Evolutionary conservation across 805 yeast genomes (phyloP).

Genomic region (Helenozyma baotianmanensis): DNA sequence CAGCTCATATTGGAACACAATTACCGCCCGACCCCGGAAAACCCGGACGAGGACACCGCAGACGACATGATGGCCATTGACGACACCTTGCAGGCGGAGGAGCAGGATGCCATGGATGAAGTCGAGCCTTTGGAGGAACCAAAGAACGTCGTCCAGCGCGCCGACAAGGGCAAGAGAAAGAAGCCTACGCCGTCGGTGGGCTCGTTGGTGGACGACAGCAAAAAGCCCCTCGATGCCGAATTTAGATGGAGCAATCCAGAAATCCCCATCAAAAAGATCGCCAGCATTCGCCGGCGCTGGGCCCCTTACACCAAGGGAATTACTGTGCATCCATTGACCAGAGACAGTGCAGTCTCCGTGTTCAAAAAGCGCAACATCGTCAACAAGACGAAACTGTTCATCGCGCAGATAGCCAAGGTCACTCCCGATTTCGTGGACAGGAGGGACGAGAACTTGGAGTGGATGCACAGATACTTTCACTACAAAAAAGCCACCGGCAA

Average conservation of each 20-base stretch:
- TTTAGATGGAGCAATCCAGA: slow-evolving; percentile 9
- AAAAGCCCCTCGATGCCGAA: slow-evolving; percentile 4
- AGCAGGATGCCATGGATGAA: slow-evolving; percentile 17
- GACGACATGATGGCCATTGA: slow-evolving; percentile 9
- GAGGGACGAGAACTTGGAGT: slow-evolving; percentile 22
- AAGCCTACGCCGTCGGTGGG: slow-evolving; percentile 15
- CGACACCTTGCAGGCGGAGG: slow-evolving; percentile 7
- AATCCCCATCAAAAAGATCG: slow-evolving; percentile 24
- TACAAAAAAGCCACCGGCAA: slow-evolving; percentile 32
- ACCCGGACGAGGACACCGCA: slow-evolving; percentile 4
- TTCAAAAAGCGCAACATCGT: slow-evolving; percentile 17
- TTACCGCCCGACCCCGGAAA: slow-evolving; percentile 1
- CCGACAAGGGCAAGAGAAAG: slow-evolving; percentile 10
- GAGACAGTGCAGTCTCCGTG: slow-evolving; percentile 18
- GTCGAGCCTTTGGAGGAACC: slow-evolving; percentile 6
- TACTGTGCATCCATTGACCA: slow-evolving; percentile 8
- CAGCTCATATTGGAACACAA: slow-evolving; percentile 3
- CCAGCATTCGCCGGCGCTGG: slow-evolving; percentile 2
- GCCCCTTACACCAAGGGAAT: slow-evolving; percentile 2
- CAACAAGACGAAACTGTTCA: slow-evolving; percentile 21
- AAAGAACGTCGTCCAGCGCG: slow-evolving; percentile 1
- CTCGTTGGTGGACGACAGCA: slow-evolving; percentile 10
- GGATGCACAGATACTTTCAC: slow-evolving; percentile 32
- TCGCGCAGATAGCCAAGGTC: slow-evolving; percentile 26
- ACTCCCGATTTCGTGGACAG: slow-evolving; percentile 25